Evolutionary conservation across 2,329 filamentous ascomycete genomes (phyloP), one percentile per base, ranked within the genome.

Genomic region (Blumeria hordei): DNA sequence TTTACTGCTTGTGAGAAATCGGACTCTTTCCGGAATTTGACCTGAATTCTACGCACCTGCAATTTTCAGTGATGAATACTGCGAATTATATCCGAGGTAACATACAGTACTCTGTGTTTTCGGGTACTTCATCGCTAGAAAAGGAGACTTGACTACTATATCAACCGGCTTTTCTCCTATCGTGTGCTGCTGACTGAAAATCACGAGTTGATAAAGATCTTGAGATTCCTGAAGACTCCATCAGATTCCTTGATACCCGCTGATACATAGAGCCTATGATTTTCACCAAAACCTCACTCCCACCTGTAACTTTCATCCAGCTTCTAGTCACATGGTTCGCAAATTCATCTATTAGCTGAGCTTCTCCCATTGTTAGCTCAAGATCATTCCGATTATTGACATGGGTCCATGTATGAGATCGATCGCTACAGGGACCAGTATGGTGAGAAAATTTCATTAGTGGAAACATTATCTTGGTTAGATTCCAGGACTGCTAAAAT

Each of bases 1-100:
- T 56, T 65, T 14, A 60, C 12, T 37, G 58, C 58, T 54, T 54
- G 59, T 10, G 53, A 43, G 49, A 65, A 72, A 54, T 71, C 69
- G 32, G 60, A 53, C 9, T 65, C 60, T 5, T 64, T 67, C 14
- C 57, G 60, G 57, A 73, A 72, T 54, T 65, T 70, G 21, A 73
- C 57, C 58, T 74, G 71, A 41, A 71, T 62, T 47, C 70, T 67
- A 41, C 69, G 66, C 34, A 69, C 57, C 71, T 72, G 49, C 34
- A 33, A 35, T 9, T 28, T 28, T 51, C 16, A 7, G 47, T 10
- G 28, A 34, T 55, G 14, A 50, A 21, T 28, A 12, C 16, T 3
- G 14, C 21, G 33, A 36, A 16, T 33, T 16, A 7, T 10, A 39
- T 16, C 3, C n/a, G n/a, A 32, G 11, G 11, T 37, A 14, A 12